phyloP scores from a whole-genome alignment of 371 early-diverging fungal species.

The Syncephalastrum sp. region DNA sequence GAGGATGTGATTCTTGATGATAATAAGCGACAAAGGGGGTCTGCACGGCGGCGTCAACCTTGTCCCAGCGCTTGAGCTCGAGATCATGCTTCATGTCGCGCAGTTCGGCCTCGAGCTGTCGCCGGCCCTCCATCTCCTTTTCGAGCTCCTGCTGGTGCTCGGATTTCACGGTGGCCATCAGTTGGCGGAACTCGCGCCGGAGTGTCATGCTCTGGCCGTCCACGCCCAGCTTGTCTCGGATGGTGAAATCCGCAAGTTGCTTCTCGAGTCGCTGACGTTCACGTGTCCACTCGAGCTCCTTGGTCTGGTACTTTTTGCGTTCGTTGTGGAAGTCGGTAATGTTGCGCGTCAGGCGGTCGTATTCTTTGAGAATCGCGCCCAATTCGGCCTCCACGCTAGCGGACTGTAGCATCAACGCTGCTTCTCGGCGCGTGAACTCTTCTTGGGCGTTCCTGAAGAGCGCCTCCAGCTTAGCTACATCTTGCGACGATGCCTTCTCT shows the following conservation, averaged over 20 bases:
- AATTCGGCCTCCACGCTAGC: slow-evolving; percentile 43
- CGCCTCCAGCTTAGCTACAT: background rate
- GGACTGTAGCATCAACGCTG: slow-evolving; percentile 31
- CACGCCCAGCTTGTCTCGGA: slow-evolving; percentile 18
- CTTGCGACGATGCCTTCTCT: background rate
- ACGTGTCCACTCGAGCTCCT: slow-evolving; percentile 18
- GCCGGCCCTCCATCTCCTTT: slow-evolving; percentile 37
- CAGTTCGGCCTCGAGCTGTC: slow-evolving; percentile 36
- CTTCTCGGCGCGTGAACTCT: slow-evolving; percentile 34
- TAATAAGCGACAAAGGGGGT: slow-evolving; percentile 33
- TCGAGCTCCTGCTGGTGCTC: slow-evolving; percentile 45
- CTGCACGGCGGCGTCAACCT: slow-evolving; percentile 36
- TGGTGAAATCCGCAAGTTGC: slow-evolving; percentile 28
- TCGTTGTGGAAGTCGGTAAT: slow-evolving; percentile 46
- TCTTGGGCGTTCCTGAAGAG: slow-evolving; percentile 20
- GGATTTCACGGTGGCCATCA: slow-evolving; percentile 48
- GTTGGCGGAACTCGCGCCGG: slow-evolving; percentile 55
- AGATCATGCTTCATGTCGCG: slow-evolving; percentile 47
- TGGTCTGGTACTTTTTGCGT: slow-evolving; percentile 31
- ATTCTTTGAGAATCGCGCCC: slow-evolving; percentile 43
- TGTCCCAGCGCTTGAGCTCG: slow-evolving; percentile 47
- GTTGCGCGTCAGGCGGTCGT: slow-evolving; percentile 49
- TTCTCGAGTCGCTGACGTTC: slow-evolving; percentile 30
- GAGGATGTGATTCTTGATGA: slow-evolving; percentile 5
- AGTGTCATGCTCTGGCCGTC: slow-evolving; percentile 38